Conservation (phyloP, 768 basidiomycete species). For the Boletus sp. region DNA sequence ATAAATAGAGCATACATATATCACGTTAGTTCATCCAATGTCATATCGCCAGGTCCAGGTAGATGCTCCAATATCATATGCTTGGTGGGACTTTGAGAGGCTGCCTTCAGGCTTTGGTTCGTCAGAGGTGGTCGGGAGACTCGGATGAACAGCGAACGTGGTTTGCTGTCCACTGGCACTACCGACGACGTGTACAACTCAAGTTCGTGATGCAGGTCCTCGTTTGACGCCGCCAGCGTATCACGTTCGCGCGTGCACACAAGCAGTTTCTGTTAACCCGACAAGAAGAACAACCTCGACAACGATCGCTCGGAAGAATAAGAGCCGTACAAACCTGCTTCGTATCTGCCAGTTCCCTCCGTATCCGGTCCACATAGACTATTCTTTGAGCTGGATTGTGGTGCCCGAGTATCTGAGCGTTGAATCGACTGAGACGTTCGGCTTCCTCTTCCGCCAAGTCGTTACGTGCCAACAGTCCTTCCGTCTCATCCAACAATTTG, state of each 20-base stretch:
- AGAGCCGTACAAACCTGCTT: slow-evolving; percentile 60
- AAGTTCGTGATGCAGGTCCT: slow-evolving; percentile 50
- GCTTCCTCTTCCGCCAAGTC: slow-evolving; percentile 80
- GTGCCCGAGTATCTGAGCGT: slow-evolving; percentile 83
- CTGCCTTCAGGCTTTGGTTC: slow-evolving; percentile 39
- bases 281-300: neutral
- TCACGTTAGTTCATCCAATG: slow-evolving; percentile 44
- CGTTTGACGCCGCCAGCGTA: slow-evolving; percentile 38
- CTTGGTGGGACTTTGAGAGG: slow-evolving; percentile 12
- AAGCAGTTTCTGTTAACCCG: slow-evolving; percentile 44
- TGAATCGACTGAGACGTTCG: slow-evolving; percentile 69
- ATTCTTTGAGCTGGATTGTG: slow-evolving; percentile 83
- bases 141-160: slow-evolving; percentile 47
- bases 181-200: slow-evolving; percentile 59
- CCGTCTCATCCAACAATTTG: slow-evolving; percentile 59
- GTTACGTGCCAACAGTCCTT: slow-evolving; percentile 62
- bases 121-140: slow-evolving; percentile 47
- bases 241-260: slow-evolving; percentile 48
- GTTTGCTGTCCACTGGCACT: slow-evolving; percentile 47
- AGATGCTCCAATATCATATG: slow-evolving; percentile 31
- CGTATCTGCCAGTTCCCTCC: slow-evolving; percentile 72
- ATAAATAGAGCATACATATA: slow-evolving; percentile 17
- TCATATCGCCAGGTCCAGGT: slow-evolving; percentile 47
- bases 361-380: slow-evolving; percentile 79
- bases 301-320: neutral